Base-by-base conservation (phyloP, 805 yeast species). In the Yueomyces sinensis region DNA sequence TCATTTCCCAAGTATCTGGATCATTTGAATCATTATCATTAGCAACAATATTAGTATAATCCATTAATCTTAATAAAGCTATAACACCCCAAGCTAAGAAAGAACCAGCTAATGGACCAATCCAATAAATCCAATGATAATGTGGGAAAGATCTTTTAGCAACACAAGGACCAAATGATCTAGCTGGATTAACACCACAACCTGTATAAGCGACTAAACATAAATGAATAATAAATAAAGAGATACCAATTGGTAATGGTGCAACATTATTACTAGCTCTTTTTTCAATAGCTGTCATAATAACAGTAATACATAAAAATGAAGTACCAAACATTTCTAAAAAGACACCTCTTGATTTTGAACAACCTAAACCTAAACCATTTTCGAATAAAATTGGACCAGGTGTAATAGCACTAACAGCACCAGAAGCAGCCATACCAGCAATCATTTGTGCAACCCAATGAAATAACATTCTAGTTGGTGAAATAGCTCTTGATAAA, bases 81-180 rank as follows among this genome's bases (percentile, higher is more conserved):
- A 82, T 81, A 43, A 82, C 65, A 40, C 68, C 70, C 45, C 68
- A 72, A 15, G 93, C 77, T 45, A 82, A 54, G 37, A 68, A 40
- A 9, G 87, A 62, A 43, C 94, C 94, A 39, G 80, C 52, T 36
- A 76, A 47, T 40, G 95, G 94, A 36, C 95, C 95, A 38, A 83
- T 74, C 91, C 93, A 82, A 69, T 83, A 83, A 44, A 84, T 82
- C 94, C 93, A 83, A 68, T 76, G 84, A 63, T 83, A 83, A 50
- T 50, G 56, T 25, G 94, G 93, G 76, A 84, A 84, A 17, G 72
- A 65, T 37, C 58, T 65, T 36, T 71, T 70, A 39, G 86, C 93
- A 40, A 82, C 64, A 54, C 76, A 70, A 35, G 94, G 93, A 52
- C 95, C 95, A 37, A 83, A 70, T 24, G 82, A 65, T 67, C 95